Percentiles rank a stretch among this genome's conserved stretches.
Conservation (phyloP, 139 green algal genomes). For the Chlorella sp. region DNA sequence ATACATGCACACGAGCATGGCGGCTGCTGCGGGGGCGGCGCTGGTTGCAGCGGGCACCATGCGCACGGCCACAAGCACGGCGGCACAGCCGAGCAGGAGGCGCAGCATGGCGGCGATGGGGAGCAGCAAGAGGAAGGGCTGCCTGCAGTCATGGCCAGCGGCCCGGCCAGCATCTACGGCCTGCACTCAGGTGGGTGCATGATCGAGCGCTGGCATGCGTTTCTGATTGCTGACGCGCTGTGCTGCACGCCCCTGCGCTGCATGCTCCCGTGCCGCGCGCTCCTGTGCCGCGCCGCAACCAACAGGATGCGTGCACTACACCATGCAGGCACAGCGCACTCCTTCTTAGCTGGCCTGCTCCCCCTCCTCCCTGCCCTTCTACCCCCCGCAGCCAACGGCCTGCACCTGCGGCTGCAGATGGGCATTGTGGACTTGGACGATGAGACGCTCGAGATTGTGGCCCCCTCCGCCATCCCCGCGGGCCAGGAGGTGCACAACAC, state of each 20-base stretch:
- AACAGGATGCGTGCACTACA: too few species aligned
- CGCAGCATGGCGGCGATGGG: background rate
- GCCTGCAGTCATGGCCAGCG: conserved; percentile 1
- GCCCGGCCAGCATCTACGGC: background rate
- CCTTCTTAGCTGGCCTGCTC: too few species aligned
- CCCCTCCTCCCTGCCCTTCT: too few species aligned
- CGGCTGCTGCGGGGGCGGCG: background rate
- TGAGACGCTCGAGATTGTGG: conserved; percentile 67
- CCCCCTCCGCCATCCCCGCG: conserved; percentile 51
- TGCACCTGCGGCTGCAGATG: conserved; percentile 73
- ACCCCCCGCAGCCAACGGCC: conserved; percentile 43
- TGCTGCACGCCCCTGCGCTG: too few species aligned
- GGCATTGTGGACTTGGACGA: conserved; percentile 58
- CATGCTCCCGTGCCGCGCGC: too few species aligned
- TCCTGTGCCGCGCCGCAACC: too few species aligned
- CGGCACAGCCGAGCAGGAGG: background rate
- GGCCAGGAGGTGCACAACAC: conserved; percentile 74
- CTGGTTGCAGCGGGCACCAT: background rate
- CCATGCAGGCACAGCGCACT: too few species aligned
- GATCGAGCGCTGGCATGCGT: too few species aligned
- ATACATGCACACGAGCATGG: background rate
- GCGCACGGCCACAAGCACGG: background rate
- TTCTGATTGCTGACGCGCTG: background rate
- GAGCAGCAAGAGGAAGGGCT: background rate
- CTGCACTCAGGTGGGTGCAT: background rate